A percentile compares a stretch with the other conserved stretches of the same genome.
Evolutionary conservation across 1,139 yeast species (phyloP).

Genomic region (Waltiozyma solani): DNA sequence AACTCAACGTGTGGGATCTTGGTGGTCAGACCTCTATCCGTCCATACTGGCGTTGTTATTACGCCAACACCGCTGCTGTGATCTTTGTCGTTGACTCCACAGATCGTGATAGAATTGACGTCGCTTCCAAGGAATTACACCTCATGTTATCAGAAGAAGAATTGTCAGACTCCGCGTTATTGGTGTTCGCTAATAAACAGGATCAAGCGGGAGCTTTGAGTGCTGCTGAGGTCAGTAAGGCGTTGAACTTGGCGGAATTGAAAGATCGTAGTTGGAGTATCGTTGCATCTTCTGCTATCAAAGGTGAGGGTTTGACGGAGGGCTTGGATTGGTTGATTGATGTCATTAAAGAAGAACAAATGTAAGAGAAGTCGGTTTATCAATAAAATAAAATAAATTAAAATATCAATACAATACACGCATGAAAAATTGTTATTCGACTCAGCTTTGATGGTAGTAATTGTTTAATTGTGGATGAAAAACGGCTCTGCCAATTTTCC

Average conservation of each 20-base stretch:
- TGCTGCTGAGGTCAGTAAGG: slow-evolving; percentile 91
- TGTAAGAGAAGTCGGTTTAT: too few relatives aligned
- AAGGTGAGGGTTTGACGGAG: slow-evolving; percentile 93
- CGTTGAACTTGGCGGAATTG: slow-evolving; percentile 73
- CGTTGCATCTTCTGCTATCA: slow-evolving; percentile 91
- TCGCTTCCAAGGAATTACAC: slow-evolving; percentile 82
- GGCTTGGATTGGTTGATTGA: slow-evolving; percentile 97
- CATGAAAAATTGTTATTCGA: too few relatives aligned
- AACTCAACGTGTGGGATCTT: slow-evolving; percentile 83
- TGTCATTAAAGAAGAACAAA: slow-evolving; percentile 86
- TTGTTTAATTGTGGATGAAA: too few relatives aligned
- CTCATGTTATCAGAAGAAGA: slow-evolving; percentile 92
- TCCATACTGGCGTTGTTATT: slow-evolving; percentile 97
- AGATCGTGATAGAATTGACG: slow-evolving; percentile 84
- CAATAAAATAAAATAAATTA: too few relatives aligned
- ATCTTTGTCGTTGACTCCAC: slow-evolving; percentile 96
- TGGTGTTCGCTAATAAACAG: slow-evolving; percentile 95
- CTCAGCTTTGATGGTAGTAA: too few relatives aligned
- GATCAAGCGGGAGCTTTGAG: slow-evolving; percentile 94
- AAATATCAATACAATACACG: too few relatives aligned
- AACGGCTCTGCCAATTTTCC: too few relatives aligned
- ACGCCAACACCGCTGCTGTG: slow-evolving; percentile 91
- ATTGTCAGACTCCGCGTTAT: slow-evolving; percentile 75
- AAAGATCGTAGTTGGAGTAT: slow-evolving; percentile 98
- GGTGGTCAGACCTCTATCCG: slow-evolving; percentile 97